These are phyloP conservation scores for Mycena latifolia DNA, from an alignment of 768 basidiomycete species.

Conservation along the genomic window DNA sequence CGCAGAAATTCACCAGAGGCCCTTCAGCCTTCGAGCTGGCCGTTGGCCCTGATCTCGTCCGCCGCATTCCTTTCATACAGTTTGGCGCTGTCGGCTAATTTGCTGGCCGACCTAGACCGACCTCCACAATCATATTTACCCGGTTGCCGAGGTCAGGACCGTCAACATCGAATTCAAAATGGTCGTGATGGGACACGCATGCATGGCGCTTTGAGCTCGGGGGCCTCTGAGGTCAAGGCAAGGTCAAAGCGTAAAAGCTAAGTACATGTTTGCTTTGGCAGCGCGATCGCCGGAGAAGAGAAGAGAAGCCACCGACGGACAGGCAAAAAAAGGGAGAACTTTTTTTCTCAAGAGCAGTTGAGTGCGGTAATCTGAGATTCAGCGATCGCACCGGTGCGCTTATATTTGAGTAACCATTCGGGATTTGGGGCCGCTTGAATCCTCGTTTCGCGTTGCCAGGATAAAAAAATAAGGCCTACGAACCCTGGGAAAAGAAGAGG, in stretches of 20 bases:
- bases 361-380: conserved; percentile 23
- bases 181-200: conserved; percentile 16
- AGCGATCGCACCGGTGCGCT: not conserved
- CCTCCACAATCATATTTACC: no score
- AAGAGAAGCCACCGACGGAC: not conserved
- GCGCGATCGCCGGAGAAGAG: conserved; percentile 4
- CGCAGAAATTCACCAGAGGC: no score
- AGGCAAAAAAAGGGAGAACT: not conserved
- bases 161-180: conserved; percentile 7
- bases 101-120: conserved; percentile 11
- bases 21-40: no score
- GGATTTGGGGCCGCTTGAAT: not conserved
- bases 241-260: conserved; percentile 29
- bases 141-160: not conserved
- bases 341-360: not conserved
- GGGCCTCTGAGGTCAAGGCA: conserved; percentile 4
- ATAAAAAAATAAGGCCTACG: conserved; percentile 6
- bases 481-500: conserved; percentile 9
- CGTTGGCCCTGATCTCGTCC: no score
- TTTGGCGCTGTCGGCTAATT: conserved; percentile 20
- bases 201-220: not conserved
- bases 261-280: conserved; percentile 13
- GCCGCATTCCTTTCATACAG: no score
- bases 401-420: conserved; percentile 10
- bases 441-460: conserved; percentile 8